Conservation (phyloP, 257 asterid genomes). For the Linderniella brevidens region DNA sequence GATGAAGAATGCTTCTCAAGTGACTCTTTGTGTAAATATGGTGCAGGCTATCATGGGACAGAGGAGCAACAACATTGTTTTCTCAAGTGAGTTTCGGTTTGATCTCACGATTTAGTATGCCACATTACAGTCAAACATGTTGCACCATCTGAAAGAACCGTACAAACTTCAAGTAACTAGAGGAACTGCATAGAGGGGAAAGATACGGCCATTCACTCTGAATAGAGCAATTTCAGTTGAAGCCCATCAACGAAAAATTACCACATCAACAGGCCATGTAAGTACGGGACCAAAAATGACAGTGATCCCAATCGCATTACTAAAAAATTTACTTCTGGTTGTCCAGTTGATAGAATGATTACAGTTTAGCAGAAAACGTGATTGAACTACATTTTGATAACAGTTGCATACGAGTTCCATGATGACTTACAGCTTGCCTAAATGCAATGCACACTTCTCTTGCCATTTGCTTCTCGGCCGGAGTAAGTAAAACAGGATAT, state of each 20-base stretch:
- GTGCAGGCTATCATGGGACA: too few species aligned
- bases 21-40: not conserved
- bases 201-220: too few species aligned
- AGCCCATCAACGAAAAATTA: not conserved
- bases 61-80: too few species aligned
- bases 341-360: not conserved
- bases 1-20: slow-evolving; percentile 2
- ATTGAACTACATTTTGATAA: too few species aligned
- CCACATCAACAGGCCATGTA: not conserved
- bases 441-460: slow-evolving; percentile 94
- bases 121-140: too few species aligned
- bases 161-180: too few species aligned
- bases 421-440: slow-evolving; percentile 80
- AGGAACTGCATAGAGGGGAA: too few species aligned
- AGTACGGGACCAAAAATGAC: not conserved
- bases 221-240: not conserved
- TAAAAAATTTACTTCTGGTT: not conserved
- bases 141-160: too few species aligned
- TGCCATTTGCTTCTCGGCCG: slow-evolving; percentile 93
- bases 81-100: too few species aligned
- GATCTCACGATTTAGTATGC: too few species aligned
- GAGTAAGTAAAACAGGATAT: slow-evolving; percentile 97
- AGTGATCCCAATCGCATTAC: not conserved
- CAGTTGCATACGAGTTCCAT: not conserved
- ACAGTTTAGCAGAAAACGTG: too few species aligned